These are phyloP conservation scores for Pelargonium nanum DNA, from an alignment of 345 rosid species.

Conservation along the genomic window DNA sequence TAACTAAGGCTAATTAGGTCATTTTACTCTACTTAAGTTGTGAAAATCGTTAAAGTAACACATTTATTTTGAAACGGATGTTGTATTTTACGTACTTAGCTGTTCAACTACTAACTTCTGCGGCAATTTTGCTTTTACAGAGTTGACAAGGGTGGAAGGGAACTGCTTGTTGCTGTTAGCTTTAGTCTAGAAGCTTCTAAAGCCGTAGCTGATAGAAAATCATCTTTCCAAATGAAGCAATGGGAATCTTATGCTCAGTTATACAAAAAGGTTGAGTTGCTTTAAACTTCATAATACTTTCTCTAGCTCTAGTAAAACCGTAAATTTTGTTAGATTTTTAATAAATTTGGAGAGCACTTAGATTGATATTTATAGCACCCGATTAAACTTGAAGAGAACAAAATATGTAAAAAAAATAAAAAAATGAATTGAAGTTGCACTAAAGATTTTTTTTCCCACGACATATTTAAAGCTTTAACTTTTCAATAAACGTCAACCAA, in stretches of 20 bases:
- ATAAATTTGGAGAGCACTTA: not conserved
- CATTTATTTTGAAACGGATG: no score
- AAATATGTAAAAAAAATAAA: no score
- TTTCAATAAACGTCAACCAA: no score
- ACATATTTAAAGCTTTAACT: no score
- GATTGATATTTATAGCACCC: no score
- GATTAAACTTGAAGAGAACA: no score
- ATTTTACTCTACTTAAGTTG: no score
- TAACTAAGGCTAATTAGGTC: no score
- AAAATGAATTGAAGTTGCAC: no score
- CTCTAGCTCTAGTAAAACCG: not conserved
- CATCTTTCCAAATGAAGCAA: conserved; percentile 45
- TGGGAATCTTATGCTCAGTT: conserved; percentile 70
- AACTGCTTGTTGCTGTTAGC: conserved; percentile 69
- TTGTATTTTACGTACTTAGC: not conserved
- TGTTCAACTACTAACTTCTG: conserved; percentile 2
- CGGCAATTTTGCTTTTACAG: conserved; percentile 24
- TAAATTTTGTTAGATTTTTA: not conserved
- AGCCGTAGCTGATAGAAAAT: conserved; percentile 62
- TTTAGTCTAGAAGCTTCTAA: conserved; percentile 62
- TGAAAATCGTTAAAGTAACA: no score
- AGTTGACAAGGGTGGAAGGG: conserved; percentile 50
- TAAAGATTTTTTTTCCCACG: no score
- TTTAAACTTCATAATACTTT: not conserved
- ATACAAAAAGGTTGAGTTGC: conserved; percentile 45